Evolutionary conservation across 2,329 filamentous ascomycete species (phyloP), one percentile per base, ranked within the genome.

Genomic region (Neofusicoccum cordaticola): DNA sequence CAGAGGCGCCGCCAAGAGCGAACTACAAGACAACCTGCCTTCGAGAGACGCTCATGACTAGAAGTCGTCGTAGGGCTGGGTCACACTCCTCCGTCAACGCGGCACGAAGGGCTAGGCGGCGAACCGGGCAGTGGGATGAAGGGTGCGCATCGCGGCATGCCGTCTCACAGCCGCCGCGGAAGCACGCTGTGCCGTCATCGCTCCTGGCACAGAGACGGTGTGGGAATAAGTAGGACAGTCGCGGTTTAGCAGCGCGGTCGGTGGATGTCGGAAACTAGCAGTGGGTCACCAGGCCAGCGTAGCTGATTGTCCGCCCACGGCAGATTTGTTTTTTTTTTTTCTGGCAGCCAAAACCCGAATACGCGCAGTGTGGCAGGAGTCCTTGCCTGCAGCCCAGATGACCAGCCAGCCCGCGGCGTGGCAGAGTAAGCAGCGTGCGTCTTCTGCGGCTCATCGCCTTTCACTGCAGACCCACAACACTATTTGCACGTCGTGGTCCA

Each of bases 361-460:
- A 22, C 53, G 37, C 27, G 53, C 53, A n/a, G 15, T 57, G 53
- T 58, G 52, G 52, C 52, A n/a, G 52, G n/a, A 13, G 48, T 51
- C 34, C 35, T 12, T 27, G 45, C n/a, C 50, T 12, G 37, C 19
- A 17, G 53, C 39, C 53, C 39, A 57, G 53, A 41, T 60, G 41
- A 60, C 42, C 56, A 47, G 3, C 56, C 56, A 22, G n/a, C 56
- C 42, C n/a, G 56, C n/a, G 34, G 56, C 31, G 56, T 60, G 53
- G 41, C 37, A 44, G 56, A 15, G 17, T 57, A 45, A 60, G 56
- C 56, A 47, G 41, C 7, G 39, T 41, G 53, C 53, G 45, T 58
- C 53, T 44, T 22, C 53, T 58, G 53, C 53, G 53, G 53, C 53
- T 58, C 56, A 60, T 60, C 42, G 11, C 27, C 42, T 35, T 31